phyloP scores from a whole-genome alignment of 352 stramenopile genomes.

The Pythium sp. region DNA sequence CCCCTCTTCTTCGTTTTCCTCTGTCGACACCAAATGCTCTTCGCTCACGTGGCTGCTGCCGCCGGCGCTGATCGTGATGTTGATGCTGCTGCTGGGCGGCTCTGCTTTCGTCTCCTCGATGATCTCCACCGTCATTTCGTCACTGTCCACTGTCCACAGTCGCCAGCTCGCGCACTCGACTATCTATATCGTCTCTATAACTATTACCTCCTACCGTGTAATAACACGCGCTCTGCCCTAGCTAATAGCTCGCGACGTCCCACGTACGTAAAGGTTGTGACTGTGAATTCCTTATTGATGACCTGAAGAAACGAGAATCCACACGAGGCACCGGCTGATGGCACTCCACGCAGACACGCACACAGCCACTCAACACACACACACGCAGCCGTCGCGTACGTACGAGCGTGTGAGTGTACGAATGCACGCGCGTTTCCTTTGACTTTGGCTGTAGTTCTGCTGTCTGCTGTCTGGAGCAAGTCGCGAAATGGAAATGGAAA shows the following conservation, averaged over 20 bases:
- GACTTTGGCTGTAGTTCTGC: neutral
- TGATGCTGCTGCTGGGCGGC: neutral
- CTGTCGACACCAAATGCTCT: neutral
- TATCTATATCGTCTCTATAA: neutral
- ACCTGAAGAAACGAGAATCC: neutral
- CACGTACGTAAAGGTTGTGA: neutral
- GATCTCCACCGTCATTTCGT: neutral
- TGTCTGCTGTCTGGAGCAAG: neutral
- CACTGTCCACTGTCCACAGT: neutral
- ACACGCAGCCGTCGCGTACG: neutral
- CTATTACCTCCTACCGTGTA: neutral
- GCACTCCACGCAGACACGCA: neutral
- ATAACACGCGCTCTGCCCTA: neutral
- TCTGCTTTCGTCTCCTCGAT: neutral
- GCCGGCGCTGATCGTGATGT: neutral
- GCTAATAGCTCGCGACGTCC: neutral
- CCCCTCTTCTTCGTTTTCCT: neutral
- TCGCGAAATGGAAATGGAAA: constrained; percentile 9
- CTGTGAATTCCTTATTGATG: neutral
- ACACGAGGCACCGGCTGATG: neutral
- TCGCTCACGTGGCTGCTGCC: neutral
- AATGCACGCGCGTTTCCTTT: neutral
- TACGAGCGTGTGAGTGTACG: neutral
- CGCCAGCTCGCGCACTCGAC: neutral
- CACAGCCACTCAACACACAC: neutral